Percentiles rank a stretch among this genome's conserved stretches.
These are phyloP conservation scores for Prunus dulcis DNA, from an alignment of 306 rosid species.

Conservation along the genomic window DNA sequence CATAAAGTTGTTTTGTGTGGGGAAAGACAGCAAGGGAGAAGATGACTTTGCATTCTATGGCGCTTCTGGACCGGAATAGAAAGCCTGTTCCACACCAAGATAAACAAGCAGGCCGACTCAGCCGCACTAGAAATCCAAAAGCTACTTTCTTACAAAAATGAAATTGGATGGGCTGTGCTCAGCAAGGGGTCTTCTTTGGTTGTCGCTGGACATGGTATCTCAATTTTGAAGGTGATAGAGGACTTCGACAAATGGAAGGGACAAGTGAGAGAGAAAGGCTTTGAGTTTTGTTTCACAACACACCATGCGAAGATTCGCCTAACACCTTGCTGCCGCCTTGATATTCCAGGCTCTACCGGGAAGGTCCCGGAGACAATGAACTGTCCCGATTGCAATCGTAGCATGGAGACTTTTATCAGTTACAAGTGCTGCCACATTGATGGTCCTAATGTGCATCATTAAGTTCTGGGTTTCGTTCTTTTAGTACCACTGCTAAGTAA, in stretches of 20 bases:
- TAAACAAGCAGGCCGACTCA: slow-evolving; percentile 1
- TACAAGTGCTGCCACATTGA: slow-evolving; percentile 56
- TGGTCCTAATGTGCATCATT: slow-evolving; percentile 4
- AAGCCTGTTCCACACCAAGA: slow-evolving; percentile 37
- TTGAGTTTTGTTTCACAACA: slow-evolving; percentile 26
- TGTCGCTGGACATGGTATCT: slow-evolving; percentile 36
- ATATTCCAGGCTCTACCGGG: slow-evolving; percentile 31
- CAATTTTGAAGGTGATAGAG: slow-evolving; percentile 25
- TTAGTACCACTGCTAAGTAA: no score
- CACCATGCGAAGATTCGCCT: slow-evolving; percentile 4
- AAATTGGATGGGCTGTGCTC: slow-evolving; percentile 49
- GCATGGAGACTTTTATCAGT: slow-evolving; percentile 48
- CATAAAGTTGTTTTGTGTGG: slow-evolving; percentile 32
- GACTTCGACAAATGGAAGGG: slow-evolving; percentile 48
- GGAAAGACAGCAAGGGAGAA: slow-evolving; percentile 24
- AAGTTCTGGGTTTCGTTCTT: not conserved
- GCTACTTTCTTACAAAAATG: slow-evolving; percentile 52
- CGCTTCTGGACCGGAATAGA: slow-evolving; percentile 46
- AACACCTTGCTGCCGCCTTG: slow-evolving; percentile 28
- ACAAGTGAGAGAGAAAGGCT: slow-evolving; percentile 19
- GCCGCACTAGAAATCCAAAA: slow-evolving; percentile 42
- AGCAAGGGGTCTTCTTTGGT: slow-evolving; percentile 32
- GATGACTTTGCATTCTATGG: slow-evolving; percentile 28
- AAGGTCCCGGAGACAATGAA: slow-evolving; percentile 39
- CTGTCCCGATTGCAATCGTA: slow-evolving; percentile 50